Conservation (phyloP, 2,329 filamentous ascomycete genomes). For the Metarhizium humberi region DNA sequence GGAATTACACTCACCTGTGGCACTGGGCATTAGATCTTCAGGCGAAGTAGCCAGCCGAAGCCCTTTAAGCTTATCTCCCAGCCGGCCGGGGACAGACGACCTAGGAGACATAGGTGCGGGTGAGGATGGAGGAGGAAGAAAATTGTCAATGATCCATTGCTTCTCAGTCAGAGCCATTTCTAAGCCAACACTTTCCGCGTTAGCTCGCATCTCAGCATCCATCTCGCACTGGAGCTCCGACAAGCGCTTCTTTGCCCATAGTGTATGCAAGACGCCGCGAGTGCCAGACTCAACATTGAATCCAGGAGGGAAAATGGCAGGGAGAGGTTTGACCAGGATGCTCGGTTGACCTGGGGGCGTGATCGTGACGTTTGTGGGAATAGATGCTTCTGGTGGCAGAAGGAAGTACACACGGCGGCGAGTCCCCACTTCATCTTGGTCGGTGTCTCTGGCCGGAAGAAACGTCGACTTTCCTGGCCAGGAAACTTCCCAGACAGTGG, state of each 20-base stretch:
- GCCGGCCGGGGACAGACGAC: constrained; percentile 54
- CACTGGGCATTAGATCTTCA: constrained; percentile 47
- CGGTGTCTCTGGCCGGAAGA: constrained; percentile 46
- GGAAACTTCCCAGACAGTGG: constrained; percentile 59
- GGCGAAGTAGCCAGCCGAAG: constrained; percentile 68
- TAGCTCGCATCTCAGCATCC: constrained; percentile 58
- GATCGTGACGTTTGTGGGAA: constrained; percentile 67
- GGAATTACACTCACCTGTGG: constrained; percentile 34
- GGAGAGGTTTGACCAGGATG: constrained; percentile 65
- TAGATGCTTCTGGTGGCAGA: constrained; percentile 58
- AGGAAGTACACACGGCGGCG: constrained; percentile 69
- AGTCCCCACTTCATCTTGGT: constrained; percentile 22
- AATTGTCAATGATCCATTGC: constrained; percentile 77
- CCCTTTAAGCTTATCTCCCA: constrained; percentile 73
- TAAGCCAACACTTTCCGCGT: constrained; percentile 72
- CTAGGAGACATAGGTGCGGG: constrained; percentile 40
- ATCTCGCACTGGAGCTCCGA: constrained; percentile 71
- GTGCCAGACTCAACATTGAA: constrained; percentile 62
- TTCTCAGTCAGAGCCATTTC: constrained; percentile 79
- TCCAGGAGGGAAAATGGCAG: constrained; percentile 75
- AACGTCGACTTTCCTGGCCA: constrained; percentile 76
- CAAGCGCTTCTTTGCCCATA: constrained; percentile 80
- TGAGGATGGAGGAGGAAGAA: constrained; percentile 29
- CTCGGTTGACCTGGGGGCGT: constrained; percentile 29
- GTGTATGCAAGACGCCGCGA: constrained; percentile 77